Base-by-base conservation (phyloP, 139 green algal genomes). In the Auxenochlorella protothecoides region DNA sequence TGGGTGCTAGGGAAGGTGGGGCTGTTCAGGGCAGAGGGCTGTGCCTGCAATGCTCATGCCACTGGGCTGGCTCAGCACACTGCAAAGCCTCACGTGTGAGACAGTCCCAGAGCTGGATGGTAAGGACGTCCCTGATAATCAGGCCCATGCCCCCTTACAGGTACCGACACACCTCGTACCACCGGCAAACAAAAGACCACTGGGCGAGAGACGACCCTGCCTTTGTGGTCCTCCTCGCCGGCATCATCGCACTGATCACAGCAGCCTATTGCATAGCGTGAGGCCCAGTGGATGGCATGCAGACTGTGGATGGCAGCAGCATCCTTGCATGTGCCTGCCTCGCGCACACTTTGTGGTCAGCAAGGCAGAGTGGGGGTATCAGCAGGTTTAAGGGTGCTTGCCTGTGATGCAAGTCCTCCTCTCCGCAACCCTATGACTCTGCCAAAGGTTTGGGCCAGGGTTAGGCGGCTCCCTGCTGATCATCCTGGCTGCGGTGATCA, bases 171-270 rank as follows among this genome's bases (percentile, higher is more conserved):
- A 94, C 91, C 0, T 86, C 92, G 3, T 98, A 98, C 70, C 93
- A 97, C 78, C 97, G 96, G 66, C 89, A 98, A 69, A 98, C 94
- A 1, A 98, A 98, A 72, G 93, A 97, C 69, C 88, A 96, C 68
- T 99, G 94, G 94, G 91, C 93, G 5, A 74, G 94, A 3, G 94
- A 99, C 73, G 94, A 99, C 74, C 94, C 94, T 6, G 94, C 93
- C 0, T 98, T 97, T 81, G 82, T 97, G 3, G 85, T 97, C 7
- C 83, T 98, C 10, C 85, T 69, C 59, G 86, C 76, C 56, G 63
- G 79, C 3, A 83, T 97, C 4, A 80, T 98, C 6, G 85, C 86
- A 0, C 59, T 86, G 3, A 78, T 88, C 63, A 80, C 91, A 10
- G 62, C 68, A 10, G 86, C 86, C 4, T 98, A 96, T 78, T 97